Evolutionary conservation across 306 rosid genomes (phyloP), one percentile per base, ranked within the genome.

Genomic region (Castanopsis chinensis): DNA sequence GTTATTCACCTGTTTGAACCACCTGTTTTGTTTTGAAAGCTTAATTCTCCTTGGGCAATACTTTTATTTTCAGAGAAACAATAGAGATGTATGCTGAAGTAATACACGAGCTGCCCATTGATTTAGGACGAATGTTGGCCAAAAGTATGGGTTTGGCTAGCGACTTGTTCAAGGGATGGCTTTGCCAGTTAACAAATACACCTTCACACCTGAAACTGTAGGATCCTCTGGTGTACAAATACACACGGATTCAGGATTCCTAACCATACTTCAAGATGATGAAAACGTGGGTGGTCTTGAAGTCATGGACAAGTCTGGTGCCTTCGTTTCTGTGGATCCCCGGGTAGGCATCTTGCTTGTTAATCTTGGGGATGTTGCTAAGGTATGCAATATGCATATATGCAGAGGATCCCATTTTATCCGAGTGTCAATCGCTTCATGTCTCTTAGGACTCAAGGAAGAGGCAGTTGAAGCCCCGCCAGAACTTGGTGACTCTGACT

Each of bases 211-310:
- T 19, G 79, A 89, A 88, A 27, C 85, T 3, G 75, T 85, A 6
- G 95, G 95, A 2, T 79, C 86, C 13, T 3, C 41, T 25, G 93
- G 92, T 3, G 88, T 87, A 10, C 85, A 83, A 20, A 5, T 86
- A 0, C 95, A 90, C 84, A 87, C 91, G 1, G 92, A 89, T 85
- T 83, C 90, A 11, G 81, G 90, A 3, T 87, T 89, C 72, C 12
- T 89, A 15, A 90, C 93, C 45, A 80, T 87, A 74, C 90, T 92
- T 74, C 95, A 88, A 80, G 96, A 90, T 2, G 93, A 90, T 76
- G 93, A 92, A 69, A 77, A 74, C 19, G 92, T 90, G 23, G 90
- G 89, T 19, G 95, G 97, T 0, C 92, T 89, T 49, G 83, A 92
- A 86, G 84, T 87, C 9, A 78, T 89, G 87, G 43, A 87, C 81